Evolutionary conservation across 2,329 filamentous ascomycete genomes (phyloP), one percentile per base, ranked within the genome.

Genomic region (Aspergillus tamarii): DNA sequence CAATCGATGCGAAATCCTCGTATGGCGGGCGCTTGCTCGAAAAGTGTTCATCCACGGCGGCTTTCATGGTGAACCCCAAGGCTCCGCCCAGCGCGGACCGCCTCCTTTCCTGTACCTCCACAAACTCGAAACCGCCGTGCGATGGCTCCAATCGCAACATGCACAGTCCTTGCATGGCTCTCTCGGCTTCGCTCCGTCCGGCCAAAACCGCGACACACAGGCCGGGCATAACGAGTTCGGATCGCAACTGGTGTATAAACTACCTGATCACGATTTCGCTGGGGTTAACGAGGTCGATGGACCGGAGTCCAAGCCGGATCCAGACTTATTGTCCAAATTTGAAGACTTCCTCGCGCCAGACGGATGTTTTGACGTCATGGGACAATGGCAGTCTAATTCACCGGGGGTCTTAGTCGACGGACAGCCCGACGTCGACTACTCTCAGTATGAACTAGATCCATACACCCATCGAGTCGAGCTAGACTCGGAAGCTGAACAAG

Each of bases 1-100:
- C 3, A 91, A 92, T 72, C 87, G 92, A 59, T 89, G 94, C 63
- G 91, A 95, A 61, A 88, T 92, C 1, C 83, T 96, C 2, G 87
- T 96, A 14, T 97, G 93, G 93, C 88, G 94, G 16, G 91, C 91
- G 1, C 84, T 98, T 8, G 87, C 91, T 21, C 87, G 93, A 34
- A 90, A 89, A 68, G 88, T 89, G 0, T 97, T 96, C 76, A 80
- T 94, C 11, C 83, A 95, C 14, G 91, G 88, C 19, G 95, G 94
- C 66, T 85, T 88, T n/a, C 87, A 88, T 46, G 90, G 90, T 1
- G 83, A 80, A 53, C 70, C 70, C 8, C 72, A 73, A 46, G 71
- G 71, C 56, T 75, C 76, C 63, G 69, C 73, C 23, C 77, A 79
- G 82, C 61, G 84, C 83, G 69, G 83, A 78, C 64, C 88, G 84